Conservation (phyloP, 495 filamentous ascomycete genomes). For the Hypoxylon lienhwacheense region DNA sequence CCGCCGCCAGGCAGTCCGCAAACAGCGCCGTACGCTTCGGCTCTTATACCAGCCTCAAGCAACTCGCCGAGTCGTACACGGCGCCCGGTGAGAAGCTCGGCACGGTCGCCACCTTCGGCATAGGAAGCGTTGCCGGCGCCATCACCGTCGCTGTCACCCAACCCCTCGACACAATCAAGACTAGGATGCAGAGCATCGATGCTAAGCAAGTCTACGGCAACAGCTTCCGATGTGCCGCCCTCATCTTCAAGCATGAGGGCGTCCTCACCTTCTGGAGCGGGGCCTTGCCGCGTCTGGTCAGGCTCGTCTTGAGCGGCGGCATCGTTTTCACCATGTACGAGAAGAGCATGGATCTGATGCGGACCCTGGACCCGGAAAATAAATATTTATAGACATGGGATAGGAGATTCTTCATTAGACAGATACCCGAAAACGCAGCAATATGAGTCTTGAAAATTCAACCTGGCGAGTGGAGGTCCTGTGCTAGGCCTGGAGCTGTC, state of each 20-base stretch:
- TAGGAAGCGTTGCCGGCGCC: conserved; percentile 85
- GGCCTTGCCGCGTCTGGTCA: conserved; percentile 78
- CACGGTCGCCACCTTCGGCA: conserved; percentile 82
- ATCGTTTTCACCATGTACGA: conserved; percentile 99
- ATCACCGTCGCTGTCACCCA: conserved; percentile 94
- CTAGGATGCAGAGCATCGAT: conserved; percentile 96
- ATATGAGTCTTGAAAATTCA: background rate
- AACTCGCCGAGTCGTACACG: conserved; percentile 88
- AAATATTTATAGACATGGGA: conserved; percentile 66
- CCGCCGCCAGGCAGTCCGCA: conserved; percentile 89
- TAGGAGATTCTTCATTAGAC: conserved; percentile 10
- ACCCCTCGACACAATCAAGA: conserved; percentile 94
- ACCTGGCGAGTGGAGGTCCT: background rate
- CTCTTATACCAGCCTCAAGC: conserved; percentile 85
- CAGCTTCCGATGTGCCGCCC: conserved; percentile 78
- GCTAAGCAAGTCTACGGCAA: conserved; percentile 83
- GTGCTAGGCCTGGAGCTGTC: background rate
- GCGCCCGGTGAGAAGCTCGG: conserved; percentile 95
- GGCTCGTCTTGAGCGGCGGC: conserved; percentile 86
- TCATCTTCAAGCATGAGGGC: conserved; percentile 88
- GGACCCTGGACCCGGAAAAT: conserved; percentile 77
- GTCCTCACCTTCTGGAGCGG: conserved; percentile 92
- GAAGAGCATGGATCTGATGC: conserved; percentile 90
- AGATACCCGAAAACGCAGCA: conserved; percentile 15
- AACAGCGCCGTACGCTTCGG: conserved; percentile 90